Percentiles rank a stretch among this genome's conserved stretches.
phyloP scores from a whole-genome alignment of 148 eudicot species.

The Spergularia marina region DNA sequence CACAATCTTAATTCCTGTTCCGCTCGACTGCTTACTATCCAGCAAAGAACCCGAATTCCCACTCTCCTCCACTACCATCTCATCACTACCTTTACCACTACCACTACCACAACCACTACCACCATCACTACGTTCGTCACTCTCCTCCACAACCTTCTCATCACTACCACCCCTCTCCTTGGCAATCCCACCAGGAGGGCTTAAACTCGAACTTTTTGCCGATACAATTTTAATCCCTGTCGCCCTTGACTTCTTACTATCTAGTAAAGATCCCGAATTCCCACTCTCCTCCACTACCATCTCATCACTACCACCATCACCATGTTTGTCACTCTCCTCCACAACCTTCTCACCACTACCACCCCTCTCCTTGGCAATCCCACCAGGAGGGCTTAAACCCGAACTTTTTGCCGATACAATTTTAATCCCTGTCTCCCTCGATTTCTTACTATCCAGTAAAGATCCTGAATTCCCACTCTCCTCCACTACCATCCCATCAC shows the following conservation, averaged over 20 bases:
- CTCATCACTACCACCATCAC: not conserved
- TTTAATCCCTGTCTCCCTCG: not conserved
- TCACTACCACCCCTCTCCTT: conserved; percentile 34
- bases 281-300: not conserved
- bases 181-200: conserved; percentile 7
- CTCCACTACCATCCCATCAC: conserved; percentile 34
- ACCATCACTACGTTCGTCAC: conserved; percentile 10
- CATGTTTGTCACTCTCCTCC: conserved; percentile 26
- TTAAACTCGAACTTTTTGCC: conserved; percentile 6
- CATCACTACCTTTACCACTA: conserved; percentile 7
- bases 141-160: conserved; percentile 38
- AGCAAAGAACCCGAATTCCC: not conserved
- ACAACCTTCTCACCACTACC: conserved; percentile 29
- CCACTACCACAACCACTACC: conserved; percentile 26
- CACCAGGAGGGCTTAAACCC: conserved; percentile 15
- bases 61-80: conserved; percentile 34
- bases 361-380: conserved; percentile 17
- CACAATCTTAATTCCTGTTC: not conserved
- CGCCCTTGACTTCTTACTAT: conserved; percentile 2
- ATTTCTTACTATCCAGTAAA: not conserved
- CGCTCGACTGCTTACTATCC: not conserved
- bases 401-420: conserved; percentile 3
- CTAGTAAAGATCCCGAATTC: no score
- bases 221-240: conserved; percentile 19
- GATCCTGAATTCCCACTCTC: conserved; percentile 11